Evolutionary conservation across 257 asterid species (phyloP).

Genomic region (Osmanthus fragrans): DNA sequence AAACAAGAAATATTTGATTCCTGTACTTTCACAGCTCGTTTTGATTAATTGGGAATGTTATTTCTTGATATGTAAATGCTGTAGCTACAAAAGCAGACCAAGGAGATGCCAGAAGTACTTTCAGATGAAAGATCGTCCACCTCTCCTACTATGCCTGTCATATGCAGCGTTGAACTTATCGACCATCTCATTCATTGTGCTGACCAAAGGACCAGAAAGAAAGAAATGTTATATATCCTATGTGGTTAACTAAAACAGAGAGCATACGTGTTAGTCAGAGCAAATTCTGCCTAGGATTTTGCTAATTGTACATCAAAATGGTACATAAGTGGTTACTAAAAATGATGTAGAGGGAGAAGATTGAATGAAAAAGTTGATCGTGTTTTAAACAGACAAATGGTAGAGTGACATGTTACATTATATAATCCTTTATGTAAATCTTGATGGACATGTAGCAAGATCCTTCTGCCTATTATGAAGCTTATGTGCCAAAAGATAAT

Average conservation of each 20-base stretch:
- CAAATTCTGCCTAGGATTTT: background rate
- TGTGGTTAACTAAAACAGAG: background rate
- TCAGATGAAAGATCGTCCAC: constrained; percentile 73
- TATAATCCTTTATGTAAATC: too few relatives aligned
- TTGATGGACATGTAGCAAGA: too few relatives aligned
- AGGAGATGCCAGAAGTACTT: background rate
- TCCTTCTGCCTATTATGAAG: background rate
- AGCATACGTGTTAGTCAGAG: background rate
- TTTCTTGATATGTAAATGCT: background rate
- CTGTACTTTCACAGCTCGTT: background rate
- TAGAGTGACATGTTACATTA: too few relatives aligned
- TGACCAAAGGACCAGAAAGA: constrained; percentile 31
- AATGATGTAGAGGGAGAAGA: too few relatives aligned
- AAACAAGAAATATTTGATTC: constrained; percentile 1
- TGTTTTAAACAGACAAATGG: too few relatives aligned
- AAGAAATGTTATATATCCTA: background rate
- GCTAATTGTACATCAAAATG: too few relatives aligned
- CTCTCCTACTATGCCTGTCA: constrained; percentile 82
- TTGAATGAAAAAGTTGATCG: too few relatives aligned
- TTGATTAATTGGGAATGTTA: background rate
- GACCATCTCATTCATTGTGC: constrained; percentile 87
- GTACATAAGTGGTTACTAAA: too few relatives aligned
- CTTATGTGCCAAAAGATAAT: background rate
- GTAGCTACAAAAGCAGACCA: constrained; percentile 3
- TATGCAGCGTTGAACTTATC: constrained; percentile 89